Evolutionary conservation across 768 basidiomycete species (phyloP), one percentile per base, ranked within the genome.

Genomic region (Leccinum longicurvipes): DNA sequence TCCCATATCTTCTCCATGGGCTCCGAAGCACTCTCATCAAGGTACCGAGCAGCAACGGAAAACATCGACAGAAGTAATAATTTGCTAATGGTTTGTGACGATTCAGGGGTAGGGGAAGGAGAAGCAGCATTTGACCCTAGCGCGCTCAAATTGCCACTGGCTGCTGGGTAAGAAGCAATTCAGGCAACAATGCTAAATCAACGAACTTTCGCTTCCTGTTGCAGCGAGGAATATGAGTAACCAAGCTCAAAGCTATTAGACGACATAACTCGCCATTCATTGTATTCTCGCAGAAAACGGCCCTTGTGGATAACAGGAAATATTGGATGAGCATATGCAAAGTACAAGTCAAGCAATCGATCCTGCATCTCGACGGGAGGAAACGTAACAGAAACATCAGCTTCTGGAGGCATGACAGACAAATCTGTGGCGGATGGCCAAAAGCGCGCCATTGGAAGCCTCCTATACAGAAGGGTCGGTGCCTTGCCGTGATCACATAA

Each of bases 11-110:
- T 80, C n/a, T 80, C 81, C 50, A 72, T 71, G 6, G 73, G 64
- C 32, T 78, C 76, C 61, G 80, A 76, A 59, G 76, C 66, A 47
- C 56, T 53, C 54, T 79, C 78, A 15, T 79, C 79, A 17, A 82
- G 74, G 60, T 88, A 93, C 11, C 91, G 82, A 11, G 90, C 87
- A 39, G 91, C 83, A 50, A 92, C 79, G 9, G 93, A 80, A 65
- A 93, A 92, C 71, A 95, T 91, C 2, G 89, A 80, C 24, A 93
- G 74, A 14, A 95, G 78, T 9, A 93, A 70, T 28, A 93, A 72
- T 44, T 84, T 83, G 3, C 87, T 85, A 19, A 85, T 69, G 63
- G 79, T 79, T 64, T 89, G 87, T 19, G 83, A 79, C 10, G 80
- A 73, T 59, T 86, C 83, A 10, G 79, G 61, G 21, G 54, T 19